Percentiles rank a stretch among this genome's conserved stretches.
These are phyloP conservation scores for Barnettozyma hawaiiensis DNA, from an alignment of 1,139 yeast species.

Conservation along the genomic window DNA sequence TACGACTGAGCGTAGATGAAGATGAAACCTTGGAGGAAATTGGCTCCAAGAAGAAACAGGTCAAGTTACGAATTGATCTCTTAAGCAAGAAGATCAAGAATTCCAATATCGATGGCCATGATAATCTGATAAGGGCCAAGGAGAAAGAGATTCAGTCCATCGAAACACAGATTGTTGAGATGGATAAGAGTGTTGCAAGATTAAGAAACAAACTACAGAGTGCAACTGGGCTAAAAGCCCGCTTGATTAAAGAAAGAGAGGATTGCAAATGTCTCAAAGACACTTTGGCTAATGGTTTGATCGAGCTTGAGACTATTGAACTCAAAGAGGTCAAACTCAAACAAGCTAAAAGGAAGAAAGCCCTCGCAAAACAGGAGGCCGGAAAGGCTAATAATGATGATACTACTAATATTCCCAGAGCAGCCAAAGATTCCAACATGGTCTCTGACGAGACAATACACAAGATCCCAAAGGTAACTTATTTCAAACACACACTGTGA, in stretches of 20 bases:
- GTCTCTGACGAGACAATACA: slow-evolving; percentile 15
- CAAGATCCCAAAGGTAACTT: slow-evolving; percentile 18
- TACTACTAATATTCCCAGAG: neutral
- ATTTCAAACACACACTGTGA: neutral
- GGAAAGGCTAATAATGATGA: slow-evolving; percentile 18
- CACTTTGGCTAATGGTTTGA: slow-evolving; percentile 10
- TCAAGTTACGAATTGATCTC: slow-evolving; percentile 6
- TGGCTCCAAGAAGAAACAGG: slow-evolving; percentile 4
- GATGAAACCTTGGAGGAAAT: slow-evolving; percentile 7
- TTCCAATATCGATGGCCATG: slow-evolving; percentile 1
- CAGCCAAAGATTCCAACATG: neutral
- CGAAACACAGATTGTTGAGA: slow-evolving; percentile 3
- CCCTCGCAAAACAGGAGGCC: slow-evolving; percentile 47
- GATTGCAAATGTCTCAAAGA: slow-evolving; percentile 5
- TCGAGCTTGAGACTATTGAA: slow-evolving; percentile 16
- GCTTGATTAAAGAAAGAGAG: slow-evolving; percentile 2
- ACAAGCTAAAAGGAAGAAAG: slow-evolving; percentile 7
- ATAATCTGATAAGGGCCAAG: neutral
- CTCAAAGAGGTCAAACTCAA: slow-evolving; percentile 9
- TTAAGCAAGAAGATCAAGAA: slow-evolving; percentile 7
- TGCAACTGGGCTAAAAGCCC: neutral
- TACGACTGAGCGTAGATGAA: slow-evolving; percentile 5
- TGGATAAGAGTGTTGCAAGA: slow-evolving; percentile 2
- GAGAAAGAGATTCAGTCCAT: slow-evolving; percentile 1
- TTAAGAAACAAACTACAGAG: neutral